phyloP scores from a whole-genome alignment of 2,329 filamentous ascomycete genomes.

The Epichloe bromicola region DNA sequence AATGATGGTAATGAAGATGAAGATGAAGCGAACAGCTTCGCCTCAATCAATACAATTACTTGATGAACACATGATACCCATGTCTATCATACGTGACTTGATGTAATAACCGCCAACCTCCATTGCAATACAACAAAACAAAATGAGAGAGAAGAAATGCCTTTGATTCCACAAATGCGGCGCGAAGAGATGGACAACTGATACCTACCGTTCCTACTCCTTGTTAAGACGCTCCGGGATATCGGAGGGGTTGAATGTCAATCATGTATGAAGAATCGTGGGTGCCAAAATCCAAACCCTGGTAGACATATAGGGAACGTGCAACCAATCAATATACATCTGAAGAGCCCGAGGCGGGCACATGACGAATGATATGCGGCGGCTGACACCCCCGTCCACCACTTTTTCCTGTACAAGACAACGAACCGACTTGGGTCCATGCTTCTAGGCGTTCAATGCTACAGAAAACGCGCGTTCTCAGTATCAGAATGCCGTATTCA shows the following conservation, averaged over 20 bases:
- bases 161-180: neutral
- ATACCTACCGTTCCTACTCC: neutral
- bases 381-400: too few relatives aligned
- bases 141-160: neutral
- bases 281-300: neutral
- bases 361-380: too few relatives aligned
- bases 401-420: too few relatives aligned
- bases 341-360: too few relatives aligned
- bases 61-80: constrained; percentile 1
- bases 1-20: neutral
- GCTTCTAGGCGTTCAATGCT: too few relatives aligned
- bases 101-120: neutral
- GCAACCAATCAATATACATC: too few relatives aligned
- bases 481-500: constrained; percentile 32
- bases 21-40: neutral
- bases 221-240: neutral
- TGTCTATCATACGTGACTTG: constrained; percentile 4
- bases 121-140: neutral
- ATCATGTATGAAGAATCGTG: neutral
- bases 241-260: neutral
- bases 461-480: neutral
- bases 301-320: neutral
- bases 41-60: constrained; percentile 1
- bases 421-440: too few relatives aligned
- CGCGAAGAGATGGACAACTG: neutral